A percentile compares a stretch with the other conserved stretches of the same genome.
phyloP scores from a whole-genome alignment of 2,329 filamentous ascomycete genomes.

The Ophiosphaerella narmari region DNA sequence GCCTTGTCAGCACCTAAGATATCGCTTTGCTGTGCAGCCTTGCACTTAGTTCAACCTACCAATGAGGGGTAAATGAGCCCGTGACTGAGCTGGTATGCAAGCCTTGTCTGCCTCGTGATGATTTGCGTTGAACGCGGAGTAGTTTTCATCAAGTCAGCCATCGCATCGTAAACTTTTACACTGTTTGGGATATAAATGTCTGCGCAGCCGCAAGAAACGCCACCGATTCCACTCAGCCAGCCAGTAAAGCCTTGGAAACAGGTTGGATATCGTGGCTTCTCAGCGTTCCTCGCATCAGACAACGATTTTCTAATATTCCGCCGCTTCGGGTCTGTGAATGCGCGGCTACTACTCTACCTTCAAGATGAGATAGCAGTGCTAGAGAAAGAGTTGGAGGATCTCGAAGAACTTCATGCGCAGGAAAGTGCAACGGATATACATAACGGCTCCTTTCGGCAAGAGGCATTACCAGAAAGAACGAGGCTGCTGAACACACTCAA shows the following conservation, averaged over 20 bases:
- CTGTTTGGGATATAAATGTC: too few species aligned
- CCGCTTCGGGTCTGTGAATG: not conserved
- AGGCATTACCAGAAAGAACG: not conserved
- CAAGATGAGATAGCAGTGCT: not conserved
- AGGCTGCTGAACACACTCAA: not conserved
- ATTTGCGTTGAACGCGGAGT: too few species aligned
- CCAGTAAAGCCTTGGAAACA: not conserved
- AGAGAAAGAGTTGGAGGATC: not conserved
- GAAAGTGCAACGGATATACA: not conserved
- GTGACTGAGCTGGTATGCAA: too few species aligned
- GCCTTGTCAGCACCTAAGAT: too few species aligned
- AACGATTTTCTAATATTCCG: not conserved
- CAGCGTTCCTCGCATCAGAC: not conserved
- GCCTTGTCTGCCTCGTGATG: too few species aligned
- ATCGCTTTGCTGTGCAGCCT: too few species aligned
- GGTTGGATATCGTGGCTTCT: not conserved
- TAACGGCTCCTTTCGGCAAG: not conserved
- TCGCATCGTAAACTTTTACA: too few species aligned
- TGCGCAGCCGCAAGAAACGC: too few species aligned
- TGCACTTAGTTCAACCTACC: too few species aligned
- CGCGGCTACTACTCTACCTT: not conserved
- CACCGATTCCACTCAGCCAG: too few species aligned
- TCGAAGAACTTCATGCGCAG: not conserved
- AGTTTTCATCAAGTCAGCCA: too few species aligned
- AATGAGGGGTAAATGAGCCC: too few species aligned